Evolutionary conservation across 495 filamentous ascomycete species (phyloP).

Genomic region (Penicillium riverlandense): DNA sequence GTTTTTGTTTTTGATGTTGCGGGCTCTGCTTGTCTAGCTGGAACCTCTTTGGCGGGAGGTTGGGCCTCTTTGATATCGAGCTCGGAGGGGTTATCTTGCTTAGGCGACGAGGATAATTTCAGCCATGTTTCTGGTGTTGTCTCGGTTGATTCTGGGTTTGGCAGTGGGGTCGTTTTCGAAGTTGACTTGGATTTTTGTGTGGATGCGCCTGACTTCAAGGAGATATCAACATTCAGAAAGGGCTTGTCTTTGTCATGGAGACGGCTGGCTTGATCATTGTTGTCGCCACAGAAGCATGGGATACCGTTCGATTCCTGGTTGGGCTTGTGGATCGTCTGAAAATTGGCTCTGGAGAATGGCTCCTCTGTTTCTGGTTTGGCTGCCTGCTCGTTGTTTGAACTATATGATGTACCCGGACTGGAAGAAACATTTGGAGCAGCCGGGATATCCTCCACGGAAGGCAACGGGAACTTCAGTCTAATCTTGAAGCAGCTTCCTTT

Average conservation of each 20-base stretch:
- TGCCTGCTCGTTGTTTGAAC: too few species aligned
- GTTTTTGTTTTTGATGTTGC: too few species aligned
- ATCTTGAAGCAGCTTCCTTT: slow-evolving; percentile 74
- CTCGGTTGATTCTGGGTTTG: background rate
- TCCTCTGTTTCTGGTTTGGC: too few species aligned
- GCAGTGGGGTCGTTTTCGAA: background rate
- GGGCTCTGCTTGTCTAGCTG: background rate
- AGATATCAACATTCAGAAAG: slow-evolving; percentile 6
- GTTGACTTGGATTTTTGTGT: slow-evolving; percentile 5
- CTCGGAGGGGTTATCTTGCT: too few species aligned
- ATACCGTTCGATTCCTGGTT: background rate
- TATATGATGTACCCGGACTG: too few species aligned
- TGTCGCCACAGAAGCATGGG: slow-evolving; percentile 10
- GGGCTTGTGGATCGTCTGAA: slow-evolving; percentile 1
- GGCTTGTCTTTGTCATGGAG: slow-evolving; percentile 1
- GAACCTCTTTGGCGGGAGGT: too few species aligned
- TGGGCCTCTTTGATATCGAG: too few species aligned
- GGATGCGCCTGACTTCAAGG: slow-evolving; percentile 8
- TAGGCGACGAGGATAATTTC: too few species aligned
- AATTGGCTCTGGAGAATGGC: too few species aligned
- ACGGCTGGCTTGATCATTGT: background rate
- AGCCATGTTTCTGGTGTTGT: too few species aligned
- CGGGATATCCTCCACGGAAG: slow-evolving; percentile 19
- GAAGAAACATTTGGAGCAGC: too few species aligned
- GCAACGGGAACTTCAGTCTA: slow-evolving; percentile 21